Percentiles rank a stretch among this genome's conserved stretches.
Evolutionary conservation across 2,329 filamentous ascomycete genomes (phyloP).

Genomic region (Fusarium abutilonis): DNA sequence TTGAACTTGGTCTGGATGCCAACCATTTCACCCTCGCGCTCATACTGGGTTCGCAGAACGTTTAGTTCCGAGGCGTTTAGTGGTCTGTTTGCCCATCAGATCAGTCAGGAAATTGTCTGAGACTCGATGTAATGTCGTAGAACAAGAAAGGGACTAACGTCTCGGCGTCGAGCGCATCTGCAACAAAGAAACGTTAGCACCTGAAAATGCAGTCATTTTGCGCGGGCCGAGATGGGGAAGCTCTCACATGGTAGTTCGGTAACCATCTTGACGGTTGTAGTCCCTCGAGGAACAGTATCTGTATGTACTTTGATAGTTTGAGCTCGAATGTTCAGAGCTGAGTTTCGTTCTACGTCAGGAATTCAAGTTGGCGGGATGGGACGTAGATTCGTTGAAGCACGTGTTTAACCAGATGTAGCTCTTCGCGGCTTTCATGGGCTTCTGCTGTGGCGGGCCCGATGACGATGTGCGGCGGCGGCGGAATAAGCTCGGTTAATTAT

Average conservation of each 20-base stretch:
- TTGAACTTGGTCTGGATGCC: slow-evolving; percentile 99
- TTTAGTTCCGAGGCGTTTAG: slow-evolving; percentile 91
- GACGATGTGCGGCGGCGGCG: slow-evolving; percentile 38
- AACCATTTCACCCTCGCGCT: slow-evolving; percentile 97
- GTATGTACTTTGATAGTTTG: slow-evolving; percentile 1
- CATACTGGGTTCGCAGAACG: slow-evolving; percentile 92
- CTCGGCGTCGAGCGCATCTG: slow-evolving; percentile 97
- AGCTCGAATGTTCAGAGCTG: not conserved
- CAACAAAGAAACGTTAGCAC: slow-evolving; percentile 23
- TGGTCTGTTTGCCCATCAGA: slow-evolving; percentile 64
- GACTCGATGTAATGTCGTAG: not conserved
- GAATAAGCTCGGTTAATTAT: slow-evolving; percentile 34
- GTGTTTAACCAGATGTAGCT: slow-evolving; percentile 30
- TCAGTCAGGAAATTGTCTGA: slow-evolving; percentile 14
- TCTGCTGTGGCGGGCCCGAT: slow-evolving; percentile 41
- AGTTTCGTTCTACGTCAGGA: not conserved
- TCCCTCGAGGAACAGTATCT: not conserved
- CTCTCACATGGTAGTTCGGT: slow-evolving; percentile 61
- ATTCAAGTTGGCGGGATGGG: slow-evolving; percentile 4
- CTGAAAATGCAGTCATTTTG: slow-evolving; percentile 6
- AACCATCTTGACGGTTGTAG: slow-evolving; percentile 52
- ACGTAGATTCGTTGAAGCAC: slow-evolving; percentile 4
- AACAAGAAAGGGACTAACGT: slow-evolving; percentile 66
- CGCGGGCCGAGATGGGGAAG: slow-evolving; percentile 27
- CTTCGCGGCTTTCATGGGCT: slow-evolving; percentile 27